phyloP scores from a whole-genome alignment of 1,139 yeast species.

The Taphrina wiesneri region DNA sequence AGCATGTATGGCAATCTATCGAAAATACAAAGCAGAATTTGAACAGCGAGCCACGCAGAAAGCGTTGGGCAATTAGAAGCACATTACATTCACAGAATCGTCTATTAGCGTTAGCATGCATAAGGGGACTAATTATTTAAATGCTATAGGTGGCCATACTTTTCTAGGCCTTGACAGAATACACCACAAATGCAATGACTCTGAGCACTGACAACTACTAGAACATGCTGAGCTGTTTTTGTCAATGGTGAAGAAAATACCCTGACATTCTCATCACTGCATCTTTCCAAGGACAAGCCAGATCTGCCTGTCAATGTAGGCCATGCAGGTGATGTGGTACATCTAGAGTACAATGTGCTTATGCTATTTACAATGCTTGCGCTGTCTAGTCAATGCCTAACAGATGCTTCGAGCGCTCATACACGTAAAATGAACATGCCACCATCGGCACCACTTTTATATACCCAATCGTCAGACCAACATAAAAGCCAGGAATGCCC shows the following conservation, averaged over 20 bases:
- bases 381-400: constrained; percentile 54
- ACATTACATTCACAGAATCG: neutral
- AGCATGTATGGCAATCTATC: constrained; percentile 77
- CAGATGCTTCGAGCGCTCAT: constrained; percentile 75
- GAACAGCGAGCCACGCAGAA: constrained; percentile 46
- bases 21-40: constrained; percentile 62
- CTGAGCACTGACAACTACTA: too few species aligned
- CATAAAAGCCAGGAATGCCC: constrained; percentile 84
- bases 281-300: too few species aligned
- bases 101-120: constrained; percentile 4
- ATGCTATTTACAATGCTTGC: neutral
- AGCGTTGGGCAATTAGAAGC: constrained; percentile 8
- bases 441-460: constrained; percentile 95
- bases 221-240: too few species aligned
- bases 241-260: too few species aligned
- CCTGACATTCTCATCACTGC: too few species aligned
- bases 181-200: too few species aligned
- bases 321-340: neutral
- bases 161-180: too few species aligned
- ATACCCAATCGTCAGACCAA: constrained; percentile 92
- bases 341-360: neutral
- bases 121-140: neutral
- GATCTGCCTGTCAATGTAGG: too few species aligned
- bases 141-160: too few species aligned
- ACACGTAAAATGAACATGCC: constrained; percentile 92